Evolutionary conservation across 768 basidiomycete genomes (phyloP).

Genomic region (Trametes coccinea): DNA sequence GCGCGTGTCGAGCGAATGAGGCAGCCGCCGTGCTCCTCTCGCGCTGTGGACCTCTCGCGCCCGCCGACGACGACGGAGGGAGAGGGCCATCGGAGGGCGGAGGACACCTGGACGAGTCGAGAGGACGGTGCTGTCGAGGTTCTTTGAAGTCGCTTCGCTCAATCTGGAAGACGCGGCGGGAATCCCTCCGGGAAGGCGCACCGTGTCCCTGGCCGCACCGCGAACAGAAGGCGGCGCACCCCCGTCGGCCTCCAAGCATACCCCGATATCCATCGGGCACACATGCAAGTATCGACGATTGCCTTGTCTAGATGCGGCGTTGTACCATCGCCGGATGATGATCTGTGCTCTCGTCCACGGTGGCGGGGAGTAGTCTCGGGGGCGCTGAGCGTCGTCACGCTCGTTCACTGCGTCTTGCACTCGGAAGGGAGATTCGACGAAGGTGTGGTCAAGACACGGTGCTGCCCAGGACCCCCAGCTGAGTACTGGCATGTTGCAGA

Average conservation of each 20-base stretch:
- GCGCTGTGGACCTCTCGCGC: neutral
- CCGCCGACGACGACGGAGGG: slow-evolving; percentile 1
- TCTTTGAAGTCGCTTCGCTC: neutral
- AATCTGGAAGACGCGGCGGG: neutral
- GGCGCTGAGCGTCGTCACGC: no score
- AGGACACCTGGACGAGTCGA: neutral
- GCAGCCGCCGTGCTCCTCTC: neutral
- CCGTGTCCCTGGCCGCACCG: neutral
- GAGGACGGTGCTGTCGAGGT: neutral
- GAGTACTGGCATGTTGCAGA: no score
- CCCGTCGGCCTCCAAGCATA: neutral
- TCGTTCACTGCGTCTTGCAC: no score
- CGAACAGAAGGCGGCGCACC: neutral
- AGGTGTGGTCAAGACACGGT: no score
- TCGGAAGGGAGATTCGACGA: no score
- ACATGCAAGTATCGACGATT: neutral
- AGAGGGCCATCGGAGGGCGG: neutral
- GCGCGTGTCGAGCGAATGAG: neutral
- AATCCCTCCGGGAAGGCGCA: neutral
- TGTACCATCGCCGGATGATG: neutral
- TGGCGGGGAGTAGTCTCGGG: no score
- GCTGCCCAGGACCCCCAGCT: no score
- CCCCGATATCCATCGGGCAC: neutral
- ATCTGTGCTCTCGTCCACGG: no score
- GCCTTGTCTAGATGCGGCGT: neutral